A percentile compares a stretch with the other conserved stretches of the same genome.
Evolutionary conservation across 2,329 filamentous ascomycete genomes (phyloP).

Genomic region (Aspergillus amoenus): DNA sequence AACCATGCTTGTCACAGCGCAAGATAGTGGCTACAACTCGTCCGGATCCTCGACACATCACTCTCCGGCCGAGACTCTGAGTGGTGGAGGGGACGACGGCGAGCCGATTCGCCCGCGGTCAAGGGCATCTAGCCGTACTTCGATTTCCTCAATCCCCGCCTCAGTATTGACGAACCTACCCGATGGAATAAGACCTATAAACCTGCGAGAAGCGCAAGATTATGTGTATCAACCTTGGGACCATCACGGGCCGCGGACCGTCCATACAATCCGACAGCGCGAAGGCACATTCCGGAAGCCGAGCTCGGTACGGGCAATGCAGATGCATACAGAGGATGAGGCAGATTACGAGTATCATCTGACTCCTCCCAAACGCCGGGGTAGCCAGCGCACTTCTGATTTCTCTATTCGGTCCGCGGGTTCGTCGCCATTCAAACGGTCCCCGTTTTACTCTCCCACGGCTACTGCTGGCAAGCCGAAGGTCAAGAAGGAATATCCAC

Average conservation of each 20-base stretch:
- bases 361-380: constrained; percentile 33
- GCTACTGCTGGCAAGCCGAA: constrained; percentile 31
- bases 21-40: constrained; percentile 34
- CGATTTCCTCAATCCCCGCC: constrained; percentile 41
- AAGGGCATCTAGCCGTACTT: constrained; percentile 40
- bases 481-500: constrained; percentile 50
- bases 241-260: constrained; percentile 16
- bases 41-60: constrained; percentile 33
- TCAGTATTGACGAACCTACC: constrained; percentile 37
- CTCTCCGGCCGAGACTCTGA: constrained; percentile 28
- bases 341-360: constrained; percentile 40
- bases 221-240: constrained; percentile 18
- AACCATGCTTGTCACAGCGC: constrained; percentile 19
- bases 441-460: constrained; percentile 36
- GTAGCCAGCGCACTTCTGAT: constrained; percentile 28
- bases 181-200: constrained; percentile 24
- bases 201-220: constrained; percentile 19
- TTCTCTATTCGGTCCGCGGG: constrained; percentile 33
- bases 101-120: constrained; percentile 25
- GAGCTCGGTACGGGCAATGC: constrained; percentile 46
- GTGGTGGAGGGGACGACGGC: constrained; percentile 29
- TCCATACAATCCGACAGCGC: constrained; percentile 32
- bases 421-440: constrained; percentile 32
- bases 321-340: constrained; percentile 45
- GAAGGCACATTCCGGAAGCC: constrained; percentile 44